Evolutionary conservation across 2,329 filamentous ascomycete genomes (phyloP).

Genomic region (Aspergillus piperis): DNA sequence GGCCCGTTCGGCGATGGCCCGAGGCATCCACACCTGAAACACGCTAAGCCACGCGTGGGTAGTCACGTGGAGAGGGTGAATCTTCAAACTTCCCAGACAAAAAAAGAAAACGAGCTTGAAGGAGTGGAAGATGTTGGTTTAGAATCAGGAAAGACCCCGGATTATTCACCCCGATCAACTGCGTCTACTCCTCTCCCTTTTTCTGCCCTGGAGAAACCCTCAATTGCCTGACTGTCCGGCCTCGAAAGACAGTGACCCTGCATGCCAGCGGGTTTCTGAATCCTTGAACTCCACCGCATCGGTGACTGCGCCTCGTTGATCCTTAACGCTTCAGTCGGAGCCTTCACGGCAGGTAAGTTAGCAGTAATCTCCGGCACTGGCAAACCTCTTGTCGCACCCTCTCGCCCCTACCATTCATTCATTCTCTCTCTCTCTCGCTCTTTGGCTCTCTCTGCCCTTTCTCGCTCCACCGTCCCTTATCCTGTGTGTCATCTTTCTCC

Average conservation of each 20-base stretch:
- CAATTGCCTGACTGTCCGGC: too few species aligned
- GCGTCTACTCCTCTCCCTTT: too few species aligned
- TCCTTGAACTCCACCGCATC: constrained; percentile 14
- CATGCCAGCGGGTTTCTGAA: constrained; percentile 6
- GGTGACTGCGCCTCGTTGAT: constrained; percentile 30
- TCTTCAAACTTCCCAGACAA: constrained; percentile 4
- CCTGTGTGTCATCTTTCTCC: constrained; percentile 7
- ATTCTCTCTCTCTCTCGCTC: not conserved
- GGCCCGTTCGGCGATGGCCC: constrained; percentile 21
- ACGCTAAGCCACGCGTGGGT: constrained; percentile 22
- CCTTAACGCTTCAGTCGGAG: constrained; percentile 24
- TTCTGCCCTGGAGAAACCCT: too few species aligned
- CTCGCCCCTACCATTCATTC: constrained; percentile 1
- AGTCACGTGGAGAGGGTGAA: constrained; percentile 27
- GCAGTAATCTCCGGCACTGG: constrained; percentile 24
- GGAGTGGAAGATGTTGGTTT: too few species aligned
- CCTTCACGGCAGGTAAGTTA: constrained; percentile 15
- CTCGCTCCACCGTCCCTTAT: constrained; percentile 7
- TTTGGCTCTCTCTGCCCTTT: not conserved
- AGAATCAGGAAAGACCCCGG: too few species aligned
- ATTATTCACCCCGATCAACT: too few species aligned
- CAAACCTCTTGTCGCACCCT: not conserved
- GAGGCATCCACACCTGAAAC: constrained; percentile 30
- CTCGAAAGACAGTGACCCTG: constrained; percentile 2
- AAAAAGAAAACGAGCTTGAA: constrained; percentile 19